Conservation (phyloP, 2,329 filamentous ascomycete species). For the Aaosphaeria arxii region DNA sequence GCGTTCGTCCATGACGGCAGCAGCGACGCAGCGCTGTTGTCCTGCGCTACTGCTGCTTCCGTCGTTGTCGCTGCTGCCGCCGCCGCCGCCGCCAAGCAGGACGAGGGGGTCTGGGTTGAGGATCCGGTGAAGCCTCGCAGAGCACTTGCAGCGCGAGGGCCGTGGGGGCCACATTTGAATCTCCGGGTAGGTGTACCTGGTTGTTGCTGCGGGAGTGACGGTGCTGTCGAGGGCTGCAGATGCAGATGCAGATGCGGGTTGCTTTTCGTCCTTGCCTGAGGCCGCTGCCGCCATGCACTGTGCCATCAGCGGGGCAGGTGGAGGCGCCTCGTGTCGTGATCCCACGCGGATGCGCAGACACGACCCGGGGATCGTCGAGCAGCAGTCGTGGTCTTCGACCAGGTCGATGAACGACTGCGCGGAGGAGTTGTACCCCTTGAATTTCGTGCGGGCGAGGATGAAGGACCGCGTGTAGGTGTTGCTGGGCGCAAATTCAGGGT, state of each 20-base stretch:
- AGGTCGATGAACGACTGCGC: conserved; percentile 59
- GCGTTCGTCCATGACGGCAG: conserved; percentile 27
- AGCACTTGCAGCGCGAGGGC: conserved; percentile 22
- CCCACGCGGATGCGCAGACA: conserved; percentile 52
- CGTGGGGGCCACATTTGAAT: conserved; percentile 36
- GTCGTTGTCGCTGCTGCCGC: no score
- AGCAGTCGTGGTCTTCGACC: conserved; percentile 49
- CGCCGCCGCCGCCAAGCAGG: no score
- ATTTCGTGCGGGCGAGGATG: conserved; percentile 53
- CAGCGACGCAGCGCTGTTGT: no score
- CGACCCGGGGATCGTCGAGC: conserved; percentile 22
- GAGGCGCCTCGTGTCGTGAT: conserved; percentile 36
- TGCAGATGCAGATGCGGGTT: not conserved
- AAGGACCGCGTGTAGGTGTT: conserved; percentile 42
- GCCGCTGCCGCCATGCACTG: no score
- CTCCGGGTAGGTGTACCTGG: conserved; percentile 23
- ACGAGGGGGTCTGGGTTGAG: conserved; percentile 14
- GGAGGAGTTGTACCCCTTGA: conserved; percentile 54
- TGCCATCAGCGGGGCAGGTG: no score
- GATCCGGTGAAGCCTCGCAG: conserved; percentile 27
- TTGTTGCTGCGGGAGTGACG: conserved; percentile 5
- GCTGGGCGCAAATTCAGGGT: conserved; percentile 47
- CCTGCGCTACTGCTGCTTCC: no score
- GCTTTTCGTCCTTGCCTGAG: no score
- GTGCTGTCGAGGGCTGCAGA: not conserved